Evolutionary conservation across 2,329 filamentous ascomycete genomes (phyloP).

Genomic region (Diaporthe amygdali): DNA sequence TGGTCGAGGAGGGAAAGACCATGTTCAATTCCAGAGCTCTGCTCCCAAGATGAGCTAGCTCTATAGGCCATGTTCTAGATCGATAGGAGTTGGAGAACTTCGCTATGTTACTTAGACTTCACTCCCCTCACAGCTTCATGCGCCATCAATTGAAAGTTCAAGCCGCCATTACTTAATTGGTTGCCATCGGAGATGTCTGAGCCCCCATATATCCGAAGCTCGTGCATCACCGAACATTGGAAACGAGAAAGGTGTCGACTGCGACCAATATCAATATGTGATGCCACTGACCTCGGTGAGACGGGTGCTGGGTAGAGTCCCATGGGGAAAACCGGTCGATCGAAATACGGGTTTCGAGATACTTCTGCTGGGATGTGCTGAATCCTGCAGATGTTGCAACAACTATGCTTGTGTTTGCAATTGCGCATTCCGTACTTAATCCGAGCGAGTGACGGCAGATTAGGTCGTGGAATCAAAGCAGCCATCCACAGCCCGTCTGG

Average conservation of each 20-base stretch:
- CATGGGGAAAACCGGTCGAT: not conserved
- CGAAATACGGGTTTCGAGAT: not conserved
- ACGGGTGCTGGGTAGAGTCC: not conserved
- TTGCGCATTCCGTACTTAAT: not conserved
- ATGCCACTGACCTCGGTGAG: not conserved
- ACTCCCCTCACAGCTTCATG: conserved; percentile 2
- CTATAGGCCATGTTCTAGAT: conserved; percentile 2
- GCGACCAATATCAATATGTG: too few species aligned
- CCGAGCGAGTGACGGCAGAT: not conserved
- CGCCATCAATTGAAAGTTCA: not conserved
- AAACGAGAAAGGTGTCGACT: not conserved
- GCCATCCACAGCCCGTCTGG: not conserved
- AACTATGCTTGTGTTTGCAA: too few species aligned
- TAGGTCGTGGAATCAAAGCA: not conserved
- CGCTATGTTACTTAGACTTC: conserved; percentile 1
- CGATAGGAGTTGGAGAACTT: not conserved
- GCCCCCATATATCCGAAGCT: not conserved
- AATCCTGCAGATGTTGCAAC: not conserved
- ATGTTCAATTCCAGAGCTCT: not conserved
- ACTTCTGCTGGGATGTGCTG: not conserved
- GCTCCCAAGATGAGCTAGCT: not conserved
- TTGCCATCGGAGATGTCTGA: not conserved
- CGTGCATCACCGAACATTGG: not conserved
- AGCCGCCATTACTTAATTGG: conserved; percentile 4
- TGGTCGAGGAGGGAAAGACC: not conserved